Evolutionary conservation across 805 yeast species (phyloP).

Genomic region (Schwanniomyces pseudopolymorphus): DNA sequence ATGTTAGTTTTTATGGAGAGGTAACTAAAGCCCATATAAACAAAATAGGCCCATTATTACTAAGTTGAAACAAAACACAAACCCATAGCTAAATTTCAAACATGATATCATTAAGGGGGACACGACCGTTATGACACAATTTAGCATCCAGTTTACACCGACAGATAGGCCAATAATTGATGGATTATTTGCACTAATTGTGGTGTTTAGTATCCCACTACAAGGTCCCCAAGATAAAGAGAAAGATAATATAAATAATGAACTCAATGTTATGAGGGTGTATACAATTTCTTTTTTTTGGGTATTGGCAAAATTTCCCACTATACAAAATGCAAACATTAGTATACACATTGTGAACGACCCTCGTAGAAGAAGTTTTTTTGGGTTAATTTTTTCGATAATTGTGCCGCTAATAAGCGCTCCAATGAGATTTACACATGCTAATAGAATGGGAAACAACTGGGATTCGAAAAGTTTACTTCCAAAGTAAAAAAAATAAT

Average conservation of each 20-base stretch:
- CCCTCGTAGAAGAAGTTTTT: conserved; percentile 11
- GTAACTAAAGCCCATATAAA: not conserved
- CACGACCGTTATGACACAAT: conserved; percentile 19
- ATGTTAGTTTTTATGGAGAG: not conserved
- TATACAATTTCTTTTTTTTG: conserved; percentile 1
- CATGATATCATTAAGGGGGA: conserved; percentile 19
- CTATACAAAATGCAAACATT: conserved; percentile 13
- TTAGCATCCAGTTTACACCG: conserved; percentile 21
- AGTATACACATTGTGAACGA: conserved; percentile 13
- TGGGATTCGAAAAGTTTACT: conserved; percentile 18
- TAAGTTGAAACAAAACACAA: conserved; percentile 15
- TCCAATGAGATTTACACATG: conserved; percentile 20
- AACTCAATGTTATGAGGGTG: conserved; percentile 14
- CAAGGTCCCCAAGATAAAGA: conserved; percentile 36
- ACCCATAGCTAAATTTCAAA: conserved; percentile 19
- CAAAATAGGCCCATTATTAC: conserved; percentile 16
- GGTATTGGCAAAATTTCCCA: conserved; percentile 6
- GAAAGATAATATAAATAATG: conserved; percentile 19
- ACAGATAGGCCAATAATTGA: conserved; percentile 17
- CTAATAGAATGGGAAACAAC: conserved; percentile 15
- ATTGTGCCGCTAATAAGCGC: conserved; percentile 16
- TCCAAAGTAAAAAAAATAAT: conserved; percentile 33
- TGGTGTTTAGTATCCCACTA: conserved; percentile 21
- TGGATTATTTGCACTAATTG: conserved; percentile 21
- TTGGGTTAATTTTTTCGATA: conserved; percentile 10